A percentile compares a stretch with the other conserved stretches of the same genome.
Evolutionary conservation across 495 filamentous ascomycete genomes (phyloP).

Genomic region (Chaetomium cochliodes): DNA sequence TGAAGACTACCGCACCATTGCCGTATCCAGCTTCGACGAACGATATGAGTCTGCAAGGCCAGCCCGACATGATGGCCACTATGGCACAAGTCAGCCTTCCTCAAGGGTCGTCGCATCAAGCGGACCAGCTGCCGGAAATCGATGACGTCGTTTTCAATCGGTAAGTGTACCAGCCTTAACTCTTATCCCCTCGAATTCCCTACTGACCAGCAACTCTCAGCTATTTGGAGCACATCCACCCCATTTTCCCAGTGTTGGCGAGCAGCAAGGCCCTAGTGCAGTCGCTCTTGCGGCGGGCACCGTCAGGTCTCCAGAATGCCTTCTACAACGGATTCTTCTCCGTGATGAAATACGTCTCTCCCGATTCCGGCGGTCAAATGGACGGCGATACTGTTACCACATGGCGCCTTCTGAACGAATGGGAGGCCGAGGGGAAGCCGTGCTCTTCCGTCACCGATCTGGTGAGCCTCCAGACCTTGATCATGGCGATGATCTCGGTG

Average conservation of each 20-base stretch:
- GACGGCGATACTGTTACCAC: slow-evolving; percentile 45
- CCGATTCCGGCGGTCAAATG: slow-evolving; percentile 42
- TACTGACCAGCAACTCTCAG: slow-evolving; percentile 38
- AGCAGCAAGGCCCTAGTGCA: slow-evolving; percentile 62
- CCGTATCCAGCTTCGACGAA: slow-evolving; percentile 25
- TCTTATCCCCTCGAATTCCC: background rate
- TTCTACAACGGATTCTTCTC: slow-evolving; percentile 69
- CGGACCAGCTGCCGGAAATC: slow-evolving; percentile 38
- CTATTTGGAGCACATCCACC: slow-evolving; percentile 71
- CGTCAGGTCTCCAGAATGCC: slow-evolving; percentile 61
- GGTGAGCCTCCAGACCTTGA: slow-evolving; percentile 61
- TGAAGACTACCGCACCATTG: slow-evolving; percentile 38
- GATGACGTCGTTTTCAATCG: slow-evolving; percentile 48
- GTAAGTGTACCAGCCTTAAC: slow-evolving; percentile 36
- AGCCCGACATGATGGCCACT: slow-evolving; percentile 29
- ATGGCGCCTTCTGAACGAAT: slow-evolving; percentile 51
- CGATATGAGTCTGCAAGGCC: slow-evolving; percentile 29
- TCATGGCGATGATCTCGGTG: slow-evolving; percentile 60
- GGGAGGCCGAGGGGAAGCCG: slow-evolving; percentile 51
- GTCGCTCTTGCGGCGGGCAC: slow-evolving; percentile 60
- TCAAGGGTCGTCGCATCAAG: slow-evolving; percentile 32
- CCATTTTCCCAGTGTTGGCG: slow-evolving; percentile 71
- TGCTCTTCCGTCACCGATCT: slow-evolving; percentile 53
- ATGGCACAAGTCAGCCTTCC: slow-evolving; percentile 25
- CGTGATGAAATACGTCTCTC: slow-evolving; percentile 58